Conservation (phyloP, 2,329 filamentous ascomycete species). For the Colletotrichum sp. region DNA sequence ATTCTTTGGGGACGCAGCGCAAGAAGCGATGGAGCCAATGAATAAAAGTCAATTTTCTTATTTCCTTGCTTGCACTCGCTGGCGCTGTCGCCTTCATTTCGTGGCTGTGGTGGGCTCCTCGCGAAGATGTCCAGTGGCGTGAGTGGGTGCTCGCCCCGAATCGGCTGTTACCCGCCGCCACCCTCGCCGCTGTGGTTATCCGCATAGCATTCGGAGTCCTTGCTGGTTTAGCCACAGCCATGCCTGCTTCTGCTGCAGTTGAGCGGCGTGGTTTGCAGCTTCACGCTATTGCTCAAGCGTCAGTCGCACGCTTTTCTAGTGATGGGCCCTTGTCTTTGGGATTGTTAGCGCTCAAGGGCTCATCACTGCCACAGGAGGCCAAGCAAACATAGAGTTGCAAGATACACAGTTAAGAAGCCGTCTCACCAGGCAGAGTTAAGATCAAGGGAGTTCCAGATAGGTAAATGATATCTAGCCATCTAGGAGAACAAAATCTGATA, state of each 20-base stretch:
- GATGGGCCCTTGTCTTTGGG: neutral
- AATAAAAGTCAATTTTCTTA: neutral
- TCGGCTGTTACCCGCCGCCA: neutral
- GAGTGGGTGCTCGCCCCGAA: neutral
- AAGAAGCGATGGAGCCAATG: neutral
- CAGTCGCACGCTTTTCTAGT: neutral
- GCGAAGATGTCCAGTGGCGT: neutral
- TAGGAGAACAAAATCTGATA: neutral
- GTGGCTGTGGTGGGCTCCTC: neutral
- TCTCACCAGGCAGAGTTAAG: neutral
- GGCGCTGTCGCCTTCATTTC: neutral
- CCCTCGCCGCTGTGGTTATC: neutral
- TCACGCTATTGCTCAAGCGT: neutral
- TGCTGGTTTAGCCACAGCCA: neutral
- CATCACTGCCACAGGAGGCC: neutral
- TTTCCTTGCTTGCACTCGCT: neutral
- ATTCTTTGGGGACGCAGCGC: neutral
- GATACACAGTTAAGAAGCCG: neutral
- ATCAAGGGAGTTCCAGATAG: neutral
- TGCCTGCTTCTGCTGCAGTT: neutral
- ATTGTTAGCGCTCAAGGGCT: neutral
- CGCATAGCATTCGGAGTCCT: neutral
- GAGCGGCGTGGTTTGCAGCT: neutral
- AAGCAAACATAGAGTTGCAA: neutral
- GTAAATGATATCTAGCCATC: neutral